These are phyloP conservation scores for Termitomyces sp. DNA, from an alignment of 768 basidiomycete genomes.

Conservation along the genomic window DNA sequence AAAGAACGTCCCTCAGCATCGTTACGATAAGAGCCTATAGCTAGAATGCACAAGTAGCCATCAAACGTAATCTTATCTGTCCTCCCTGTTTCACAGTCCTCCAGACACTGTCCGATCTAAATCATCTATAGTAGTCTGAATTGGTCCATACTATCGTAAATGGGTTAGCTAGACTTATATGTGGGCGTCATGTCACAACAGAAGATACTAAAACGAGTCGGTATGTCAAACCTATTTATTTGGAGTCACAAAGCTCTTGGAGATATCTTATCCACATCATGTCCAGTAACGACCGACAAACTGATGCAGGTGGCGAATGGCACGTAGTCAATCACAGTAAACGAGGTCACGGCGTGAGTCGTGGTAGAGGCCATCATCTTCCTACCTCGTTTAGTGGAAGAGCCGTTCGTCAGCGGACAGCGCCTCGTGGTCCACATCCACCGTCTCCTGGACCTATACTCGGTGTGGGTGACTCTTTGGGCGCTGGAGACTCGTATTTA, in stretches of 20 bases:
- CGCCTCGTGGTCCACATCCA: constrained; percentile 2
- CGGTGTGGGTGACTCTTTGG: constrained; percentile 29
- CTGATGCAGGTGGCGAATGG: not conserved
- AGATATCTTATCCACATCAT: not conserved
- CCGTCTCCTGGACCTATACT: constrained; percentile 8
- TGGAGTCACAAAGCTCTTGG: not conserved
- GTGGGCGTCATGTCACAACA: not conserved
- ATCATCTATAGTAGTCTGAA: too few species aligned
- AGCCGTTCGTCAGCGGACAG: constrained; percentile 3
- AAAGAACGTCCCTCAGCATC: too few species aligned
- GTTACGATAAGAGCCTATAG: too few species aligned
- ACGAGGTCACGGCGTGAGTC: not conserved
- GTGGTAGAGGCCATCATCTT: not conserved
- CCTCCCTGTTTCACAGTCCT: not conserved
- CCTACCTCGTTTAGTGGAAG: constrained; percentile 8
- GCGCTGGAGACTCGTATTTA: constrained; percentile 67
- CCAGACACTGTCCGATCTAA: too few species aligned
- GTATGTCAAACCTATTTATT: not conserved
- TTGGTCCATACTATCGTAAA: not conserved
- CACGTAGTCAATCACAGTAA: constrained; percentile 1
- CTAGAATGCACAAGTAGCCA: too few species aligned
- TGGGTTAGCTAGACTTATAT: not conserved
- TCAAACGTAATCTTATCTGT: not conserved
- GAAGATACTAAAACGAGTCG: not conserved
- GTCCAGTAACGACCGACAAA: not conserved